Conservation (phyloP, 257 asterid genomes). For the Solanum clarkiae region DNA sequence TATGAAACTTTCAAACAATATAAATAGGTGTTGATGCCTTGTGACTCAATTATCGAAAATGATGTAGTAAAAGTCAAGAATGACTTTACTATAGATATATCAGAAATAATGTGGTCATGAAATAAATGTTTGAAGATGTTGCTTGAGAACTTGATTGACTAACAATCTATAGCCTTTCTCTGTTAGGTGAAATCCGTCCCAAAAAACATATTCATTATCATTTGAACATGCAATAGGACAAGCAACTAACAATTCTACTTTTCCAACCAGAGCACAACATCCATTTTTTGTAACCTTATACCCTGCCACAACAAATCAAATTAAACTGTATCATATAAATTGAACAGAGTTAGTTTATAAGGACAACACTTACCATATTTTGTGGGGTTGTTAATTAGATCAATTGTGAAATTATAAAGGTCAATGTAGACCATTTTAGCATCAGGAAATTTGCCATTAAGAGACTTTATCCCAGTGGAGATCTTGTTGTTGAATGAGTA, state of each 20-base stretch:
- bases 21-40: too few species aligned
- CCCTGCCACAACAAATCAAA: background rate
- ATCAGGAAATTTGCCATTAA: slow-evolving; percentile 14
- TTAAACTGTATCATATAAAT: too few species aligned
- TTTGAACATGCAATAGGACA: background rate
- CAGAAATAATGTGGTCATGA: background rate
- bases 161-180: background rate
- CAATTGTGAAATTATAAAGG: slow-evolving; percentile 17
- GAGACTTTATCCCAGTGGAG: slow-evolving; percentile 11
- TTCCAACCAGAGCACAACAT: background rate
- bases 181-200: background rate
- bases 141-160: background rate
- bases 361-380: slow-evolving; percentile 16
- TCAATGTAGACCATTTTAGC: slow-evolving; percentile 34
- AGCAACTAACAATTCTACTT: background rate
- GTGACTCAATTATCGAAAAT: too few species aligned
- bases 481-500: slow-evolving; percentile 26
- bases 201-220: background rate
- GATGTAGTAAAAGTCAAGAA: background rate
- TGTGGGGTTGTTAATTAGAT: slow-evolving; percentile 34
- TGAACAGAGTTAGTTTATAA: background rate
- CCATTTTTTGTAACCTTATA: background rate
- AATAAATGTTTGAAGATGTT: background rate
- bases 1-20: background rate
- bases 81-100: background rate